Conservation (phyloP, 2,329 filamentous ascomycete species). For the Gremmenia infestans region DNA sequence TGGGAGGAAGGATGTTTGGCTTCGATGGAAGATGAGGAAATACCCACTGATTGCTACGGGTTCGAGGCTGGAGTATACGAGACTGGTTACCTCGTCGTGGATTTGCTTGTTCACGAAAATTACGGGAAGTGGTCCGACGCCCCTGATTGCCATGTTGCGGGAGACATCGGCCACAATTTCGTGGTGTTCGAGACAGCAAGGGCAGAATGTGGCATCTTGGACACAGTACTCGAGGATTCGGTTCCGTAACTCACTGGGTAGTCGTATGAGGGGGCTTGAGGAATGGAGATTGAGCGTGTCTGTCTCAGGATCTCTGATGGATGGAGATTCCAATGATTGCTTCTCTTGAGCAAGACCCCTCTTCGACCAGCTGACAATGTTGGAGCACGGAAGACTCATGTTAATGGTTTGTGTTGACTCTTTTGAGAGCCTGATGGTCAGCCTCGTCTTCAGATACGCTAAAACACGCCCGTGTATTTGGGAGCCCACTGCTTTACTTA, state of each 20-base stretch:
- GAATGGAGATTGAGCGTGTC: background rate
- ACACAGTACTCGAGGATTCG: background rate
- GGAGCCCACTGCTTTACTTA: no score
- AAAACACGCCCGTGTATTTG: no score
- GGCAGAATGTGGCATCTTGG: background rate
- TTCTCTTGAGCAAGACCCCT: background rate
- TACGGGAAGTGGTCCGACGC: background rate
- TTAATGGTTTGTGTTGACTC: no score
- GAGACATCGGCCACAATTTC: background rate
- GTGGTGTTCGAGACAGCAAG: background rate
- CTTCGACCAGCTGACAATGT: background rate
- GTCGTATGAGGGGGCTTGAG: background rate
- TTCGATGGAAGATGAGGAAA: background rate
- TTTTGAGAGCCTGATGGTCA: background rate
- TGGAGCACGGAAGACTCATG: background rate
- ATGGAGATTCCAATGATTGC: background rate
- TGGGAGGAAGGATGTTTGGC: background rate
- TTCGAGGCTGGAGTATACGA: background rate
- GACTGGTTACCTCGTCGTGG: background rate
- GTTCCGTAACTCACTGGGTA: background rate
- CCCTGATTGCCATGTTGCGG: background rate
- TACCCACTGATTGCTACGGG: background rate
- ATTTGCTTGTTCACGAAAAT: constrained; percentile 1
- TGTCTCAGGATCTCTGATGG: background rate
- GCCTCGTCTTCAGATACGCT: background rate